phyloP scores from a whole-genome alignment of 164 flowering plant genomes.

The Chloranthus sessilifolius region DNA sequence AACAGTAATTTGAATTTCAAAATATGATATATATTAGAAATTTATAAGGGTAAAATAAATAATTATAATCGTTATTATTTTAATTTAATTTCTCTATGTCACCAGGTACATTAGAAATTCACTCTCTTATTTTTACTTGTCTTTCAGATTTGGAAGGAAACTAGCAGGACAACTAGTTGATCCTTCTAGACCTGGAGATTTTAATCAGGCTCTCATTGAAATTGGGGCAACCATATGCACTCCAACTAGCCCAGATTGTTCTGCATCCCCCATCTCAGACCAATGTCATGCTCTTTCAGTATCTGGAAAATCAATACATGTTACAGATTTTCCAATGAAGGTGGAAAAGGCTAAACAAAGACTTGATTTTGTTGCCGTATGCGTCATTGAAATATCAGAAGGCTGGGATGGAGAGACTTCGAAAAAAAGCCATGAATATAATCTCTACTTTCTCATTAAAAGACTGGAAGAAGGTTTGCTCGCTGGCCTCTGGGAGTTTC shows the following conservation, averaged over 20 bases:
- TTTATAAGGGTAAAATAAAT: too few species aligned
- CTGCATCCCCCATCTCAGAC: slow-evolving; percentile 59
- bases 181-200: slow-evolving; percentile 83
- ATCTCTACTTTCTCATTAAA: slow-evolving; percentile 57
- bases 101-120: too few species aligned
- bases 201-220: slow-evolving; percentile 96
- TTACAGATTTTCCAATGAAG: slow-evolving; percentile 78
- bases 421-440: slow-evolving; percentile 20
- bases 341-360: slow-evolving; percentile 65
- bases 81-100: too few species aligned
- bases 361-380: slow-evolving; percentile 69
- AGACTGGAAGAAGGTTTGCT: slow-evolving; percentile 89
- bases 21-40: too few species aligned
- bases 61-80: too few species aligned
- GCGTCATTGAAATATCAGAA: slow-evolving; percentile 69
- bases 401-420: slow-evolving; percentile 8
- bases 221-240: slow-evolving; percentile 87
- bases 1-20: too few species aligned
- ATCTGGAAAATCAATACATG: slow-evolving; percentile 33
- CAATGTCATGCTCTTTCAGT: slow-evolving; percentile 60
- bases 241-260: slow-evolving; percentile 63
- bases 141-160: slow-evolving; percentile 64
- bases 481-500: slow-evolving; percentile 99
- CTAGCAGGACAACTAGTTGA: slow-evolving; percentile 89
- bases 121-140: too few species aligned